Evolutionary conservation across 1,284 basidiomycete species (phyloP).

Genomic region (Cryptococcus sp.): DNA sequence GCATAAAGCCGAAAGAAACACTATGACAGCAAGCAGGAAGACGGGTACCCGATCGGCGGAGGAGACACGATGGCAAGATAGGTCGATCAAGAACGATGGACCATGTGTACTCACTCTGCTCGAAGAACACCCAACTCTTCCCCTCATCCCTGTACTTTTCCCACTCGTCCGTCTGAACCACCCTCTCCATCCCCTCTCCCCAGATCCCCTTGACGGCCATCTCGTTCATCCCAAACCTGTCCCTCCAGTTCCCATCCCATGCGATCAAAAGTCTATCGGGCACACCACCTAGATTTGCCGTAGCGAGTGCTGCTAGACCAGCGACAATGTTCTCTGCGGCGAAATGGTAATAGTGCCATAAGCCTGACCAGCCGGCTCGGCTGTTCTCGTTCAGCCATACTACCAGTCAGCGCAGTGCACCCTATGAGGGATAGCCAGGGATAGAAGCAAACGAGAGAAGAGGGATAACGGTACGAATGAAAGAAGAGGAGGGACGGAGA

Average conservation of each 20-base stretch:
- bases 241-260: constrained; percentile 19
- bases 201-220: constrained; percentile 13
- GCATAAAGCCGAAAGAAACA: not conserved
- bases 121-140: constrained; percentile 14
- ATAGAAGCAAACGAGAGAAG: no score
- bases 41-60: not conserved
- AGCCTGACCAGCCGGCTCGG: constrained; percentile 11
- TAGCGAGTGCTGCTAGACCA: constrained; percentile 12
- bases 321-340: constrained; percentile 20
- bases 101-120: constrained; percentile 12
- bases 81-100: not conserved
- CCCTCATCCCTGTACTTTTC: constrained; percentile 1
- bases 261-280: constrained; percentile 19
- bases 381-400: constrained; percentile 22
- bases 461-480: no score
- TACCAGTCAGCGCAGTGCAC: constrained; percentile 3
- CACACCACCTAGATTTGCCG: constrained; percentile 2
- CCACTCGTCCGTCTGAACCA: constrained; percentile 14
- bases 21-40: not conserved
- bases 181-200: constrained; percentile 6
- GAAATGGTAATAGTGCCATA: constrained; percentile 22
- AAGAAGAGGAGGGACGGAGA: not conserved
- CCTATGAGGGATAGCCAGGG: no score
- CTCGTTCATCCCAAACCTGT: constrained; percentile 20
- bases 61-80: not conserved